phyloP scores from a whole-genome alignment of 345 rosid species.

The Pistacia atlantica region DNA sequence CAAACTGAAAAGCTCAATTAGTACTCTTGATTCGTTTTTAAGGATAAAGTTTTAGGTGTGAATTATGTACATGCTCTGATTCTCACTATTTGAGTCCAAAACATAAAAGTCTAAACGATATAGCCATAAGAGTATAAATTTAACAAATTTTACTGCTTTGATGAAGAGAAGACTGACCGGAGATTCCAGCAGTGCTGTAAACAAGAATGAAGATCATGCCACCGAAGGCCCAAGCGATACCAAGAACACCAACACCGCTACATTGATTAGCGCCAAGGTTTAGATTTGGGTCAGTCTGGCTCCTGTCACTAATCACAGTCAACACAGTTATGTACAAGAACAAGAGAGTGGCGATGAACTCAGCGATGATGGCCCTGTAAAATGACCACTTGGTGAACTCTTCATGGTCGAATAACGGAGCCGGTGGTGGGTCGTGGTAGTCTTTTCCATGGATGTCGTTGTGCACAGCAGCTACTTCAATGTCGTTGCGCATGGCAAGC shows the following conservation, averaged over 20 bases:
- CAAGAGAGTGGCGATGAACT: constrained; percentile 65
- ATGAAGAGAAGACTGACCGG: constrained; percentile 35
- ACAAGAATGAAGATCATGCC: constrained; percentile 77
- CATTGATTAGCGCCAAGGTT: constrained; percentile 31
- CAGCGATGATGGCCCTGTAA: constrained; percentile 62
- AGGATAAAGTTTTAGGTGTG: too few species aligned
- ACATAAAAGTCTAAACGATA: too few species aligned
- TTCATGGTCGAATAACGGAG: constrained; percentile 48
- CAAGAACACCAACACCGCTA: constrained; percentile 64
- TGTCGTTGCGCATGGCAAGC: constrained; percentile 49
- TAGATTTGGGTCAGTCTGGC: constrained; percentile 22
- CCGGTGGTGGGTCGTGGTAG: constrained; percentile 64
- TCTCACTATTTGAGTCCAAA: too few species aligned
- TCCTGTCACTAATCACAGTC: constrained; percentile 65
- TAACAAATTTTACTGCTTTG: background rate
- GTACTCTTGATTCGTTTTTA: too few species aligned
- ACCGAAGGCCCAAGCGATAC: constrained; percentile 72
- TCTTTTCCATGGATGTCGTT: constrained; percentile 49
- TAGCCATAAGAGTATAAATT: too few species aligned
- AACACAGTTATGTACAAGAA: constrained; percentile 64
- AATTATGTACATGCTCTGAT: too few species aligned
- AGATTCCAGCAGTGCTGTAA: constrained; percentile 72
- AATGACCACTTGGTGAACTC: constrained; percentile 58
- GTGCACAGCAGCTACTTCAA: constrained; percentile 37
- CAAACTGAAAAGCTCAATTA: too few species aligned